Percentiles rank a stretch among this genome's conserved stretches.
phyloP scores from a whole-genome alignment of 305 asterid genomes.

The Stenogyne calaminthoides region DNA sequence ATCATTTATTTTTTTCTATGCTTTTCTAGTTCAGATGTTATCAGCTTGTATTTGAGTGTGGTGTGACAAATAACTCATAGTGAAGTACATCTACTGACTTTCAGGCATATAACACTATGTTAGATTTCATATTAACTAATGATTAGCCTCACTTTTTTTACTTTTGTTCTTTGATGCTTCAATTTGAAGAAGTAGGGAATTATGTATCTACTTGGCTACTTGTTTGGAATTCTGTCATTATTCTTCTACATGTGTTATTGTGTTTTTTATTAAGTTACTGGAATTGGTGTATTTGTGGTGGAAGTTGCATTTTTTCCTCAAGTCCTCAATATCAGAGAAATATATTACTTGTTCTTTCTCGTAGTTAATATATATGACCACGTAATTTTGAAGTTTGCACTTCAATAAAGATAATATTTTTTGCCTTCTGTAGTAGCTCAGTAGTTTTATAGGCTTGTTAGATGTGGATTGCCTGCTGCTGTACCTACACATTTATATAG shows the following conservation, averaged over 20 bases:
- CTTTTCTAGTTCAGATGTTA: not conserved
- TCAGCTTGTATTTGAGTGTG: not conserved
- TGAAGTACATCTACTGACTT: not conserved
- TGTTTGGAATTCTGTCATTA: not conserved
- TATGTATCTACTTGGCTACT: not conserved
- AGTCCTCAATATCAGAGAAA: not conserved
- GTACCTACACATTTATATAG: not conserved
- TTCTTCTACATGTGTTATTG: not conserved
- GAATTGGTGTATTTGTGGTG: not conserved
- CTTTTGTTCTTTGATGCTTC: not conserved
- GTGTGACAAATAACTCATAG: not conserved
- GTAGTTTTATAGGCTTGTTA: not conserved
- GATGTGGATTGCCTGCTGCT: not conserved
- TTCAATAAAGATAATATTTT: not conserved
- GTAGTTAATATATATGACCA: not conserved
- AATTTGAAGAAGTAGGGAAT: not conserved
- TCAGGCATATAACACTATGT: not conserved
- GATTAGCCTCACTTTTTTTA: not conserved
- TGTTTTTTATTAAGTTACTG: not conserved
- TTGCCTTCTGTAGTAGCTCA: not conserved
- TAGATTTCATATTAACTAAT: not conserved
- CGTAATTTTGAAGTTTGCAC: constrained; percentile 7
- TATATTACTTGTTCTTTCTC: not conserved
- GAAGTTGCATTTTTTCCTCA: not conserved
- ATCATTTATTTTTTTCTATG: not conserved